These are phyloP conservation scores for Boletus huronensis DNA, from an alignment of 768 basidiomycete species.

Conservation along the genomic window DNA sequence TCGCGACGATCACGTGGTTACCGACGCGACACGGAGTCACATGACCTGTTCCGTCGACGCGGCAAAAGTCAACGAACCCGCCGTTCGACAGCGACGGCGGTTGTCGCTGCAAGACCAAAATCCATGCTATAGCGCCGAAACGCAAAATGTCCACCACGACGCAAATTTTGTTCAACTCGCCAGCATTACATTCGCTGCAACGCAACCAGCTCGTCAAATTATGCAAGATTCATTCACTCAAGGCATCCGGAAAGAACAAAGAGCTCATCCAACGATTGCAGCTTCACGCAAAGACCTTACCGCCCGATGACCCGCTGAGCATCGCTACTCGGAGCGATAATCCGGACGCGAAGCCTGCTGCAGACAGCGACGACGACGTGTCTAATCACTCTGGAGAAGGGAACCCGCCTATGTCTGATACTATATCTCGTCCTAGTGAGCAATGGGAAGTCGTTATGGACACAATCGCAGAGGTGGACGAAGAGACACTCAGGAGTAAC, in stretches of 20 bases:
- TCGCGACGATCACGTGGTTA: constrained; percentile 14
- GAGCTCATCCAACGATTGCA: constrained; percentile 71
- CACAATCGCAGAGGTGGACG: constrained; percentile 65
- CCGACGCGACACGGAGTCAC: constrained; percentile 12
- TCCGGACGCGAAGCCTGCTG: constrained; percentile 27
- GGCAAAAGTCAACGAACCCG: constrained; percentile 16
- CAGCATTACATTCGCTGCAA: constrained; percentile 78
- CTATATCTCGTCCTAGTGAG: constrained; percentile 61
- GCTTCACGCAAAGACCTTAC: constrained; percentile 62
- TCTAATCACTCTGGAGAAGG: constrained; percentile 22
- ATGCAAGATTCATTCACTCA: constrained; percentile 80
- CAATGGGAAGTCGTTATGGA: constrained; percentile 91
- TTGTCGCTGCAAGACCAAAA: not conserved
- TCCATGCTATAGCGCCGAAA: not conserved
- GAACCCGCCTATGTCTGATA: constrained; percentile 4
- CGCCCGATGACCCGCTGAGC: constrained; percentile 52
- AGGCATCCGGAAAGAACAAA: constrained; percentile 74
- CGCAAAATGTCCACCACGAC: constrained; percentile 63
- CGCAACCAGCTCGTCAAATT: constrained; percentile 81
- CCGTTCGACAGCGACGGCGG: constrained; percentile 1
- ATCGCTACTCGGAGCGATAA: constrained; percentile 52
- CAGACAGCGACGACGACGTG: constrained; percentile 32
- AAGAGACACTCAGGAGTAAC: constrained; percentile 40
- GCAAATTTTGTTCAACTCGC: constrained; percentile 80
- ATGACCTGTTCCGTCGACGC: constrained; percentile 9